These are phyloP conservation scores for Neobulgaria alba DNA, from an alignment of 2,329 filamentous ascomycete species.

Conservation along the genomic window DNA sequence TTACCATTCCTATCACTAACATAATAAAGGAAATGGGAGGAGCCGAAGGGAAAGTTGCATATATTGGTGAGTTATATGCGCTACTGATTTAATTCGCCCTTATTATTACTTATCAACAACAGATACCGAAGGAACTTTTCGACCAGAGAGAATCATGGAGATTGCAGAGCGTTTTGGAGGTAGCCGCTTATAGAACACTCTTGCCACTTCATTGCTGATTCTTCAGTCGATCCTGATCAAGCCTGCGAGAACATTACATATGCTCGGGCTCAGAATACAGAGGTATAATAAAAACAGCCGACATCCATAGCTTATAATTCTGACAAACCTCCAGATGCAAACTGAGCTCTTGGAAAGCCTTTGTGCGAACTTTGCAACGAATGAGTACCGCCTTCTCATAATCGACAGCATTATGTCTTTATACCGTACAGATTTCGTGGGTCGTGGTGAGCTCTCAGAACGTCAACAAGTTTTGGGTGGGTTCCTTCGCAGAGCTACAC, in stretches of 20 bases:
- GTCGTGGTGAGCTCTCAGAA: conserved; percentile 59
- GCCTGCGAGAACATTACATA: conserved; percentile 61
- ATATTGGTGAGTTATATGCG: conserved; percentile 44
- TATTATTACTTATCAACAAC: conserved; percentile 3
- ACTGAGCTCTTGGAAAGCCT: conserved; percentile 55
- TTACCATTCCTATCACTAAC: neutral
- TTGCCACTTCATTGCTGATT: conserved; percentile 7
- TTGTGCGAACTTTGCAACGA: conserved; percentile 50
- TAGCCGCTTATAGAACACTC: conserved; percentile 8
- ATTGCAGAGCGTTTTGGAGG: conserved; percentile 58
- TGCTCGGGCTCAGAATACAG: conserved; percentile 56
- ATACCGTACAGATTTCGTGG: conserved; percentile 59
- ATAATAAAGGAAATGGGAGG: conserved; percentile 48
- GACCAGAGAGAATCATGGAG: conserved; percentile 57
- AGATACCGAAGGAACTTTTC: conserved; percentile 56
- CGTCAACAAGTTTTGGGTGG: conserved; percentile 60
- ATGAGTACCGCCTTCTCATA: conserved; percentile 57
- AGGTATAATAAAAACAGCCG: conserved; percentile 28
- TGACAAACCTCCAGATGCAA: conserved; percentile 32
- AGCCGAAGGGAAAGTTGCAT: conserved; percentile 60
- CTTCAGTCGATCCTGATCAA: conserved; percentile 42
- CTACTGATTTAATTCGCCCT: neutral
- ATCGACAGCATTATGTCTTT: conserved; percentile 65
- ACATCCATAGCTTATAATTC: neutral
- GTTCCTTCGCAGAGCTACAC: conserved; percentile 53